Percentiles rank a stretch among this genome's conserved stretches.
Evolutionary conservation across 768 basidiomycete genomes (phyloP).

Genomic region (Trametes cubensis): DNA sequence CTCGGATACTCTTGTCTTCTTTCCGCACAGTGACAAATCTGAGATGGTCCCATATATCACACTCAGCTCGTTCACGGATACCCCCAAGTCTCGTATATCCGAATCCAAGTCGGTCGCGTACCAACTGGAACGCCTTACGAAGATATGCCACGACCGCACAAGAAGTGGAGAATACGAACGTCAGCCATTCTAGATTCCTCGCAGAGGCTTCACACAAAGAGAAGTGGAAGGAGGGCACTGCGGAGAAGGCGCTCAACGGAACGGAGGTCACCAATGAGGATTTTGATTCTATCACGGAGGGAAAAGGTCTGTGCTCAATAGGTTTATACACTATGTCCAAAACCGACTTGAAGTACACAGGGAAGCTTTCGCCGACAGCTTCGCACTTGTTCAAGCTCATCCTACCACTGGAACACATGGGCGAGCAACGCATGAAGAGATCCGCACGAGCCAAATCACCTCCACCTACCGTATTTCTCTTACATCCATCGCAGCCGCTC

Average conservation of each 20-base stretch:
- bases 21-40: too few species aligned
- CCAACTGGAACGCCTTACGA: not conserved
- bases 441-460: slow-evolving; percentile 29
- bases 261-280: slow-evolving; percentile 26
- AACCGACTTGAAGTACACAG: slow-evolving; percentile 34
- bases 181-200: slow-evolving; percentile 46
- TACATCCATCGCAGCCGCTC: slow-evolving; percentile 71
- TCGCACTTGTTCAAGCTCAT: slow-evolving; percentile 71
- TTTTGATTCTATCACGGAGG: slow-evolving; percentile 28
- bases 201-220: slow-evolving; percentile 42
- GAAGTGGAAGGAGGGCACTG: slow-evolving; percentile 36
- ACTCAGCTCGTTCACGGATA: not conserved
- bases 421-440: slow-evolving; percentile 19
- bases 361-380: slow-evolving; percentile 62
- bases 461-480: slow-evolving; percentile 56
- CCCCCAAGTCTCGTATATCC: too few species aligned
- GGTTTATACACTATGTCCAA: not conserved
- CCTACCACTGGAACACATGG: slow-evolving; percentile 46
- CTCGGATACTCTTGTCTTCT: too few species aligned
- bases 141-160: slow-evolving; percentile 11
- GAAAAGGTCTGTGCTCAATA: slow-evolving; percentile 39
- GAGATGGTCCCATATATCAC: too few species aligned
- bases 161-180: slow-evolving; percentile 41
- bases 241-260: slow-evolving; percentile 12
- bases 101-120: too few species aligned